Evolutionary conservation across 2,329 filamentous ascomycete species (phyloP).

Genomic region (Onygenales sp.): DNA sequence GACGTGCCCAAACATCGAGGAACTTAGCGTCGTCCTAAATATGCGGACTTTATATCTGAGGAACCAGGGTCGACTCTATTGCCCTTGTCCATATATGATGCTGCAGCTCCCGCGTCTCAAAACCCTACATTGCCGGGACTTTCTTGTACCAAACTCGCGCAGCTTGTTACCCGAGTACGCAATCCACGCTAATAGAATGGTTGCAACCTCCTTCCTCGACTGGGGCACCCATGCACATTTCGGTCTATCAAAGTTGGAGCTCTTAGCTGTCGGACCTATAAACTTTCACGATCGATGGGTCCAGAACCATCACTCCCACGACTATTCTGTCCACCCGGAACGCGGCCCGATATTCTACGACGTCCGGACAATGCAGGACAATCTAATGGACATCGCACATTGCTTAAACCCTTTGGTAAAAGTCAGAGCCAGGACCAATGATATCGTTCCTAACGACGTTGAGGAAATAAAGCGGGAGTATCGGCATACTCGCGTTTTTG

Average conservation of each 20-base stretch:
- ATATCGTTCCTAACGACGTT: background rate
- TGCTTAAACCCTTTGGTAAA: background rate
- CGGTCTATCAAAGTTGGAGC: background rate
- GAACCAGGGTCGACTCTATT: background rate
- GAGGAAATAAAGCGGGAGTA: background rate
- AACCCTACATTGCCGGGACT: background rate
- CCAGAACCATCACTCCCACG: background rate
- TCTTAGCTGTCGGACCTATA: background rate
- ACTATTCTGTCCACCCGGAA: background rate
- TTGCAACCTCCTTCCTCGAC: background rate
- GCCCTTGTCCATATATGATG: background rate
- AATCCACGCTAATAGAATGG: background rate
- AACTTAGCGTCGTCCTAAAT: background rate
- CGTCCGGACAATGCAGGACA: background rate
- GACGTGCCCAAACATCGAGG: slow-evolving; percentile 1
- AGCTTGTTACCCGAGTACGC: background rate
- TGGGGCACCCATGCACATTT: background rate
- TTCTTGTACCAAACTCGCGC: background rate
- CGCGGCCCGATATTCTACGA: slow-evolving; percentile 1
- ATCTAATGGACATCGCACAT: background rate
- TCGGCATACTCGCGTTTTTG: slow-evolving; percentile 1
- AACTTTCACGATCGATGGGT: background rate
- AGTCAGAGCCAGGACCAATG: background rate
- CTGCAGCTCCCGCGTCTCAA: background rate
- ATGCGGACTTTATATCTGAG: background rate